Evolutionary conservation across 768 basidiomycete genomes (phyloP).

Genomic region (Boletellus ananiceps): DNA sequence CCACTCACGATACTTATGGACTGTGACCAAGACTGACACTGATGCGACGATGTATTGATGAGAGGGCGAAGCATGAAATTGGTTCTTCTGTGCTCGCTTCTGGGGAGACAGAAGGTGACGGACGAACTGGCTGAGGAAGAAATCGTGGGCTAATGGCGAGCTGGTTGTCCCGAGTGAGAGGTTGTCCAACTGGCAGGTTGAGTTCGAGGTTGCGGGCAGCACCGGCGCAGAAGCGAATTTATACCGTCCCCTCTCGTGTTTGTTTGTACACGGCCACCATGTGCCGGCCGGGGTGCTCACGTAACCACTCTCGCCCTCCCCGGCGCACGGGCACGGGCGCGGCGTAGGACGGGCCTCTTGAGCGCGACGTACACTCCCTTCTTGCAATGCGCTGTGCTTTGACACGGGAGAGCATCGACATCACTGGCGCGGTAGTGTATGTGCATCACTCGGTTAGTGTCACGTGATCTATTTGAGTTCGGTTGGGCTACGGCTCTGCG

Average conservation of each 20-base stretch:
- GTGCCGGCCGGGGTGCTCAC: neutral
- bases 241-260: conserved; percentile 15
- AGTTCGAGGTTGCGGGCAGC: too few relatives aligned
- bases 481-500: too few relatives aligned
- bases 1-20: conserved; percentile 50
- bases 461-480: too few relatives aligned
- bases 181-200: too few relatives aligned
- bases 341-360: too few relatives aligned
- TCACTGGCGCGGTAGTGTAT: too few relatives aligned
- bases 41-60: conserved; percentile 66
- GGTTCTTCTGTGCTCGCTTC: conserved; percentile 32
- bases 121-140: conserved; percentile 18
- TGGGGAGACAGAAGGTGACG: conserved; percentile 30
- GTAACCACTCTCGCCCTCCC: neutral
- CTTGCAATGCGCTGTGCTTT: too few relatives aligned
- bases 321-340: too few relatives aligned
- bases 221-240: conserved; percentile 19
- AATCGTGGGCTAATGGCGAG: conserved; percentile 23
- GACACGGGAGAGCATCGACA: too few relatives aligned
- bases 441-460: too few relatives aligned
- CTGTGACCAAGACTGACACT: conserved; percentile 50
- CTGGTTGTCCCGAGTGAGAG: neutral
- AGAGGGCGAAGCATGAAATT: conserved; percentile 90
- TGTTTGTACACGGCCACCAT: conserved; percentile 19
- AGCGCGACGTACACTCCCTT: too few relatives aligned